Conservation (phyloP, 1,284 basidiomycete genomes). For the Leucoagaricus sp. region DNA sequence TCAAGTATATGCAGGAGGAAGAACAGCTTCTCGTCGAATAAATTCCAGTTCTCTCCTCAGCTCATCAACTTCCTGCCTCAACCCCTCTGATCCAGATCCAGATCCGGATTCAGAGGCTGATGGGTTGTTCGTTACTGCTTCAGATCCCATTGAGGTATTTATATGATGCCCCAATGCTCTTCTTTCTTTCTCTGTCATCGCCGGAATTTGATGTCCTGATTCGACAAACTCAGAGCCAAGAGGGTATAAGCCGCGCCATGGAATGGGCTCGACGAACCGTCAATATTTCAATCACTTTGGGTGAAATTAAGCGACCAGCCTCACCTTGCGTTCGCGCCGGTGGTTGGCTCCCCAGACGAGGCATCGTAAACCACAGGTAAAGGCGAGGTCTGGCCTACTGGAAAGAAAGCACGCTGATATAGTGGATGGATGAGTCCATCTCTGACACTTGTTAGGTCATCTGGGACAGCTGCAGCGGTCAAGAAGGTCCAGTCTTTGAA, state of each 20-base stretch:
- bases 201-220: not conserved
- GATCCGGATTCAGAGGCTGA: not conserved
- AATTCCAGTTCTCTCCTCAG: slow-evolving; percentile 18
- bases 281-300: not conserved
- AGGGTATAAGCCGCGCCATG: not conserved
- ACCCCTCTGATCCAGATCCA: not conserved
- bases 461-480: slow-evolving; percentile 9
- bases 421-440: not conserved
- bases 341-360: not conserved
- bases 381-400: no score
- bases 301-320: not conserved
- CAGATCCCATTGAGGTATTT: not conserved
- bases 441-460: not conserved
- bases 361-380: not conserved
- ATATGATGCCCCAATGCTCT: not conserved
- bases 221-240: not conserved
- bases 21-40: slow-evolving; percentile 4
- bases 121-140: no score
- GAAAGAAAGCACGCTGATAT: no score
- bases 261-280: not conserved
- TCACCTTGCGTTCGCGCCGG: slow-evolving; percentile 1
- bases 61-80: slow-evolving; percentile 17
- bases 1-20: slow-evolving; percentile 5
- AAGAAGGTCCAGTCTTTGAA: slow-evolving; percentile 6
- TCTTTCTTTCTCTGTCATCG: not conserved